Conservation (phyloP, 768 basidiomycete genomes). For the Dacryopinax primogenitus region DNA sequence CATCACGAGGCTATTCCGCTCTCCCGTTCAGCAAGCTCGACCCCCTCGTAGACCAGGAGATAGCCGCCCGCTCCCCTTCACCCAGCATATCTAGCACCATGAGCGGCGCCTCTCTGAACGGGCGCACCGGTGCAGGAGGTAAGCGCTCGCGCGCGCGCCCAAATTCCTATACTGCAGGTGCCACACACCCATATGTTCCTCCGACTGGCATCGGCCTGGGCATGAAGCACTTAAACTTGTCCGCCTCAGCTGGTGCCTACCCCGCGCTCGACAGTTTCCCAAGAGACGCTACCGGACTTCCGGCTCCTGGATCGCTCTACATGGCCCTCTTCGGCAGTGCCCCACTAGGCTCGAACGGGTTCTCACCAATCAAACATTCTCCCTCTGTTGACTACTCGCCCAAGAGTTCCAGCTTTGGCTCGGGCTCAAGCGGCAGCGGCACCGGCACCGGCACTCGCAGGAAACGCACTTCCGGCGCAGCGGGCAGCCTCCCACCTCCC, state of each 20-base stretch:
- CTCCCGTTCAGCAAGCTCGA: conserved; percentile 4
- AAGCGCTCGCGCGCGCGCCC: background rate
- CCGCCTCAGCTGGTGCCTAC: background rate
- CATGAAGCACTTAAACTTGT: background rate
- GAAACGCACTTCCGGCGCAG: background rate
- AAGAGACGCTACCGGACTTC: background rate
- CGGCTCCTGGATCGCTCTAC: background rate
- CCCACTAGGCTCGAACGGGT: background rate
- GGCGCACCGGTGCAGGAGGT: background rate
- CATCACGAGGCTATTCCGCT: background rate
- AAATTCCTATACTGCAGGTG: background rate
- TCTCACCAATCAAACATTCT: background rate
- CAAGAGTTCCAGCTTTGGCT: too few relatives aligned
- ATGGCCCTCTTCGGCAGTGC: conserved; percentile 2
- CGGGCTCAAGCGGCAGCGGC: background rate
- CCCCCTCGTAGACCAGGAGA: conserved; percentile 4
- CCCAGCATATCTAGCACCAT: background rate
- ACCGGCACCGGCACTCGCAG: background rate
- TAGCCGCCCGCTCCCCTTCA: conserved; percentile 2
- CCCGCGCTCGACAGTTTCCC: background rate
- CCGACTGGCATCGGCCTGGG: background rate
- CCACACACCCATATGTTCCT: background rate
- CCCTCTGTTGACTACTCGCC: background rate
- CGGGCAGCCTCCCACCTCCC: background rate
- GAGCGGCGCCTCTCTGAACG: background rate